phyloP scores from a whole-genome alignment of 192 early-diverging fungal genomes.

The Coemansia sp. region DNA sequence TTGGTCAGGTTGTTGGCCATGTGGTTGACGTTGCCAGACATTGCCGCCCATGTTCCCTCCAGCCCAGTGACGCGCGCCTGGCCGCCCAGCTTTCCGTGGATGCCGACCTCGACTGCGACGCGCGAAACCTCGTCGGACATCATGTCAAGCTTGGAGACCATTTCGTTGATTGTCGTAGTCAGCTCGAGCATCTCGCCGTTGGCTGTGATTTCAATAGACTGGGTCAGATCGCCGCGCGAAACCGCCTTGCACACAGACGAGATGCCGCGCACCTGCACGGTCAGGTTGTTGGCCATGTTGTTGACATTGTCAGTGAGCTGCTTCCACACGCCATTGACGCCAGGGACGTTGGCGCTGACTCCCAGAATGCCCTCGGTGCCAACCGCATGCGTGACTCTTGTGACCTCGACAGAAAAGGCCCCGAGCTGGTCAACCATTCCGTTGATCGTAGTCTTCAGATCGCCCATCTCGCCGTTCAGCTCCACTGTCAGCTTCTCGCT shows the following conservation, averaged over 20 bases:
- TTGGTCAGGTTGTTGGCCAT: constrained; percentile 67
- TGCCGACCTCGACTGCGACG: constrained; percentile 76
- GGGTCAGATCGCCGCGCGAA: constrained; percentile 65
- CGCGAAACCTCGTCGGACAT: constrained; percentile 70
- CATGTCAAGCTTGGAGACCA: constrained; percentile 66
- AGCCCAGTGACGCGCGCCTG: constrained; percentile 61
- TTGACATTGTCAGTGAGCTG: constrained; percentile 70
- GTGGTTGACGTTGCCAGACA: constrained; percentile 67
- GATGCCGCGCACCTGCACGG: constrained; percentile 71
- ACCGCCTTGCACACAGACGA: constrained; percentile 67
- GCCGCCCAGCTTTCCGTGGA: constrained; percentile 63
- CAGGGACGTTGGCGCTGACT: constrained; percentile 14
- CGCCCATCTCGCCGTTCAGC: constrained; percentile 65
- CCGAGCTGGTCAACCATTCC: constrained; percentile 63
- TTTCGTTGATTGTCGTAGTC: constrained; percentile 70
- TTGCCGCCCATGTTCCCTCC: constrained; percentile 67
- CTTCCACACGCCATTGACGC: constrained; percentile 70
- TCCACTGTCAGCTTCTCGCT: constrained; percentile 60
- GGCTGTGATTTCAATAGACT: constrained; percentile 66
- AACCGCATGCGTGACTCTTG: constrained; percentile 62
- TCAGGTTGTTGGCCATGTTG: constrained; percentile 69
- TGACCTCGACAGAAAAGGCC: constrained; percentile 59
- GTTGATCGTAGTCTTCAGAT: constrained; percentile 69
- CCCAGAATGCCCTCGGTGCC: constrained; percentile 23
- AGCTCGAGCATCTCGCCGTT: constrained; percentile 71